phyloP scores from a whole-genome alignment of 768 basidiomycete genomes.

The Lentinula edodes region DNA sequence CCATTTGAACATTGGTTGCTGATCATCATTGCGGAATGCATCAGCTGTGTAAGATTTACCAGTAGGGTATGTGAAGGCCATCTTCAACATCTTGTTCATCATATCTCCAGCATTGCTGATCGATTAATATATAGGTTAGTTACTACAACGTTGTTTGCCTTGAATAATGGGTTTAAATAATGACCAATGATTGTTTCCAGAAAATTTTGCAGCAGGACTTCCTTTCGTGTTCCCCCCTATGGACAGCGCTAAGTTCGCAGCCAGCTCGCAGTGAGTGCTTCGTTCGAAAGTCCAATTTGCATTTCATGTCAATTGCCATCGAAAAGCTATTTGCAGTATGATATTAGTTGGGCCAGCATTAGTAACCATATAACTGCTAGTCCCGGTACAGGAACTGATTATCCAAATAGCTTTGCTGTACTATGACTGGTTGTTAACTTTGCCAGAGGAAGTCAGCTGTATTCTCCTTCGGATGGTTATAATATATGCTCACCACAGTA shows the following conservation, averaged over 20 bases:
- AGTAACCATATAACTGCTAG: background rate
- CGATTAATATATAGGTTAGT: background rate
- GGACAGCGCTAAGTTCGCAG: background rate
- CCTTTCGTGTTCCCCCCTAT: background rate
- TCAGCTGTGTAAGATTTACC: no score
- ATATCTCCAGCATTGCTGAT: background rate
- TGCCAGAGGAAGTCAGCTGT: slow-evolving; percentile 19
- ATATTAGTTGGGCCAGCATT: slow-evolving; percentile 5
- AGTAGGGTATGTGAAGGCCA: background rate
- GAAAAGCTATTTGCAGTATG: slow-evolving; percentile 2
- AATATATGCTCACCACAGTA: background rate
- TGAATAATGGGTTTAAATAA: background rate
- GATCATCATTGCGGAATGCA: no score
- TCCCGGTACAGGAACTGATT: background rate
- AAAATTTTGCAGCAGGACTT: background rate
- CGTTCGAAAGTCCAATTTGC: no score
- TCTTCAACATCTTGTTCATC: background rate
- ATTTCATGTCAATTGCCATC: no score
- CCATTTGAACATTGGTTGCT: background rate
- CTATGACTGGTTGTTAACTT: slow-evolving; percentile 27
- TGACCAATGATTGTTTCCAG: background rate
- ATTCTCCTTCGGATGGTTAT: background rate
- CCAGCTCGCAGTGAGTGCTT: background rate
- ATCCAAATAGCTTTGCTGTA: slow-evolving; percentile 19
- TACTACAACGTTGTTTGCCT: no score